Evolutionary conservation across 257 asterid genomes (phyloP), one percentile per base, ranked within the genome.

Genomic region (Echium plantagineum): DNA sequence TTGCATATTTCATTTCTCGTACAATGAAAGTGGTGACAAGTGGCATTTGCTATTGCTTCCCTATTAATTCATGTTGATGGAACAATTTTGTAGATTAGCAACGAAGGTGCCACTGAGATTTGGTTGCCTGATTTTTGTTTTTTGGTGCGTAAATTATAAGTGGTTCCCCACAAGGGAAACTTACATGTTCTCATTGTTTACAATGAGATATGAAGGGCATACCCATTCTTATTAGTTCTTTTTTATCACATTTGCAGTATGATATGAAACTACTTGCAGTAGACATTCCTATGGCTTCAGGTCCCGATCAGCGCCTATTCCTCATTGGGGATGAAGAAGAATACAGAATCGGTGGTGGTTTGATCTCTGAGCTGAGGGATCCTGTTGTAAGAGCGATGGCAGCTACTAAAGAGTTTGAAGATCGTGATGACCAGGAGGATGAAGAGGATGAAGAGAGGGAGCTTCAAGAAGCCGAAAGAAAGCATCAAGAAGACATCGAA

Each of bases 321-420:
- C 65, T 89, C 76, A 77, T 89, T 2, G 99, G 99, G 51, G 90
- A 93, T 64, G 97, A 93, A 62, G 97, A 84, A 70, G 99, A 93
- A 71, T 93, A 93, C 64, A 78, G 72, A 64, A 61, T 93, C 3
- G 99, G 99, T 10, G 97, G 89, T 59, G 99, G 97, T 47, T 73
- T 93, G 48, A 93, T 93, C 53, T 79, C 94, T 48, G 98, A 89
- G 65, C 84, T 93, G 59, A 85, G 98, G 55, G 95, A 93, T 68
- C 98, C 97, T 24, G 98, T 93, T 22, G 83, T 93, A 64, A 89
- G 81, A 78, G 97, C 97, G 38, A 71, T 89, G 93, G 94, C 94
- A 46, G 98, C 97, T 28, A 78, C 83, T 16, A 89, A 89, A 78
- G 97, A 93, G 72, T 89, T 93, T 55, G 99, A 93, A 63, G 94